These are phyloP conservation scores for Fraxinus baroniana DNA, from an alignment of 305 asterid genomes.

Conservation along the genomic window DNA sequence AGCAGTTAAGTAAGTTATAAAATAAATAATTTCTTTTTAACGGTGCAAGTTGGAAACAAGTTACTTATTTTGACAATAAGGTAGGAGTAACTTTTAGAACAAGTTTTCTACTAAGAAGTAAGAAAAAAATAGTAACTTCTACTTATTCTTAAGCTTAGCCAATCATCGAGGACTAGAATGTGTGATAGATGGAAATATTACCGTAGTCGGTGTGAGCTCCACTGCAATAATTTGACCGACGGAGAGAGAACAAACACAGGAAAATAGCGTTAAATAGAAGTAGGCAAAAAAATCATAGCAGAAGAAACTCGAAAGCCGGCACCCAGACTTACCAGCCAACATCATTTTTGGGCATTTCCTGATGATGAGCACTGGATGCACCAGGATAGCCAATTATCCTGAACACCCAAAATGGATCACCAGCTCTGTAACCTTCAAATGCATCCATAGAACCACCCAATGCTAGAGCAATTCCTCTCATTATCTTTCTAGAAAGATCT, in stretches of 20 bases:
- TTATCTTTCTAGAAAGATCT: conserved; percentile 77
- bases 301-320: neutral
- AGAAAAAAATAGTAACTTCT: neutral
- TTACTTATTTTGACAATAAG: neutral
- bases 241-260: conserved; percentile 22
- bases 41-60: neutral
- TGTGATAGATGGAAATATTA: conserved; percentile 27
- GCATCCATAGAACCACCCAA: conserved; percentile 58
- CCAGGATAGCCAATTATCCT: conserved; percentile 87
- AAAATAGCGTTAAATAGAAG: conserved; percentile 24
- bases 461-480: conserved; percentile 85
- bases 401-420: conserved; percentile 91
- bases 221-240: conserved; percentile 41
- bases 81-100: neutral
- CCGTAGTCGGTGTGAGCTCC: conserved; percentile 97
- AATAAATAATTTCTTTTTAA: neutral
- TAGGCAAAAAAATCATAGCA: neutral
- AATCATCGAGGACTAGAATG: neutral
- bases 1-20: neutral
- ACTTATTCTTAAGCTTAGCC: neutral
- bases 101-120: neutral
- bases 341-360: conserved; percentile 39
- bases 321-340: conserved; percentile 60
- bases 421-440: conserved; percentile 69
- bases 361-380: conserved; percentile 30